Conservation (phyloP, 306 rosid species). For the Betula pendula region DNA sequence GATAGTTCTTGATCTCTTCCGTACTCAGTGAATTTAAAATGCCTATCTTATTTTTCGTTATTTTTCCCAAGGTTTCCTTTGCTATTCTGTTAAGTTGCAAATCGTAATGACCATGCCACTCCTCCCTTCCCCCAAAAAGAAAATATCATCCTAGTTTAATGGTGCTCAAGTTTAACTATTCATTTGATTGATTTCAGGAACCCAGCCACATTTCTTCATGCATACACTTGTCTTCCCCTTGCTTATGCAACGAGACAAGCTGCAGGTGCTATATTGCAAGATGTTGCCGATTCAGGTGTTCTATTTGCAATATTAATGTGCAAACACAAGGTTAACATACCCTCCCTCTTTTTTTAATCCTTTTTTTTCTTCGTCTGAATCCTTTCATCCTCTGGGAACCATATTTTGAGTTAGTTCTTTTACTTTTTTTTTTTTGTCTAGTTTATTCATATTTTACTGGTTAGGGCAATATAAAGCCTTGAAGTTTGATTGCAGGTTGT, state of each 20-base stretch:
- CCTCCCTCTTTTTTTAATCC: constrained; percentile 15
- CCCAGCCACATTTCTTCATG: constrained; percentile 95
- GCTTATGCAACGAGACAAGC: constrained; percentile 92
- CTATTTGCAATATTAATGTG: constrained; percentile 93
- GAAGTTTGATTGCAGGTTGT: constrained; percentile 70
- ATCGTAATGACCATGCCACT: neutral
- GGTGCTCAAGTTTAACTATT: constrained; percentile 24
- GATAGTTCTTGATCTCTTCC: neutral
- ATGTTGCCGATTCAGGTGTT: constrained; percentile 89
- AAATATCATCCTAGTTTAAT: neutral
- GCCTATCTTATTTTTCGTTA: constrained; percentile 1
- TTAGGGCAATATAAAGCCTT: constrained; percentile 27
- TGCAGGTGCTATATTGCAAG: constrained; percentile 91
- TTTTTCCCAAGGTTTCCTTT: constrained; percentile 20
- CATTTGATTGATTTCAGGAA: constrained; percentile 58
- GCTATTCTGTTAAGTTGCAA: neutral
- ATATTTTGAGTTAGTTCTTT: neutral
- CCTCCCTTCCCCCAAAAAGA: neutral
- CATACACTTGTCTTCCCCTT: constrained; percentile 94
- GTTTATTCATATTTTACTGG: neutral
- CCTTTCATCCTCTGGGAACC: constrained; percentile 16
- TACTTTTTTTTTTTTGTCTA: neutral
- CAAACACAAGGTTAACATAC: constrained; percentile 69
- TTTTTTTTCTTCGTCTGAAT: neutral
- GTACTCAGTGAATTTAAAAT: neutral